Evolutionary conservation across 768 basidiomycete species (phyloP), one percentile per base, ranked within the genome.

Genomic region (Boletus fagicola): DNA sequence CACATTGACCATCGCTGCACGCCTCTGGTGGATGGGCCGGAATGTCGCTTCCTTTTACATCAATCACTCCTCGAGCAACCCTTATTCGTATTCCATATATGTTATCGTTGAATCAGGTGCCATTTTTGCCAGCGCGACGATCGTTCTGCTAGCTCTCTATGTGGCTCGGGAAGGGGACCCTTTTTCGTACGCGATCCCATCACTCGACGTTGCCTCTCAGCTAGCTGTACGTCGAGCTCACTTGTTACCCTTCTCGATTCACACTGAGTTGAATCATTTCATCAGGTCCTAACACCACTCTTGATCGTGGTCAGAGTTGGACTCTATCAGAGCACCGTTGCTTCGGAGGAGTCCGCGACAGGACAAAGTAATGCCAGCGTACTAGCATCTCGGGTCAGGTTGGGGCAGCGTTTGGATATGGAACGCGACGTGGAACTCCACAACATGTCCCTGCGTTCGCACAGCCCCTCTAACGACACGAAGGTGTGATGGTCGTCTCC

Each of bases 11-110:
- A 67, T 68, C 20, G 65, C 63, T 16, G 50, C 16, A 7, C 51
- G 65, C 4, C 60, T 64, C 35, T 68, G 67, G 67, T 64, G 57
- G 56, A 51, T 55, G 39, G 62, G 58, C 20, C 53, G 51, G 20
- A 56, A 53, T 9, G 52, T 58, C 22, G 43, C 61, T 8, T 54
- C 61, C 40, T 49, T 59, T 20, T 50, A 48, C 6, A 15, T 7
- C 1, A 16, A 30, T 22, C 51, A 61, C 26, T 51, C 57, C 22
- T 38, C 53, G 2, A 47, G 38, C 9, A 60, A 55, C 49, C 58
- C 53, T 10, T 64, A 64, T 33, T 39, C 35, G 13, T 55, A 60
- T 45, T 49, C 64, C 0, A 65, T 66, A 33, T 65, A 63, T 33
- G 54, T 61, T 49, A 16, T 65, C 35, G 33, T 65, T 4, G 64